Percentiles rank a stretch among this genome's conserved stretches.
These are phyloP conservation scores for Candida argentea DNA, from an alignment of 805 yeast species.

Conservation along the genomic window DNA sequence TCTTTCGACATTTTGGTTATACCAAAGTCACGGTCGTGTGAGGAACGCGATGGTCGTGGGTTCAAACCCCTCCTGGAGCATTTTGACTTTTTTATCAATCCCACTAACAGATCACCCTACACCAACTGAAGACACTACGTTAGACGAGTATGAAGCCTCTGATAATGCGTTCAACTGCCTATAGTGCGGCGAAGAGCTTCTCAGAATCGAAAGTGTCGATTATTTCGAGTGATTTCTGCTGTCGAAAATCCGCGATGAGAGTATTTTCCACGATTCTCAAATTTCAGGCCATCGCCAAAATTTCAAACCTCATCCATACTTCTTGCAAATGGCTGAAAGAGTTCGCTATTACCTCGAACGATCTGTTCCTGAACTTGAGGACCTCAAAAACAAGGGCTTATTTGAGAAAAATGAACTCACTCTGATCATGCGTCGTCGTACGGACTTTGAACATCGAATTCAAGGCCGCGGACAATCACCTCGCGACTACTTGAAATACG, in stretches of 20 bases:
- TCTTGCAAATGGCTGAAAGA: slow-evolving; percentile 26
- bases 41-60: slow-evolving; percentile 49
- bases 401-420: slow-evolving; percentile 78
- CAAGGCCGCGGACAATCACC: slow-evolving; percentile 74
- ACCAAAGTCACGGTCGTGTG: slow-evolving; percentile 44
- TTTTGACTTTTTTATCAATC: slow-evolving; percentile 22
- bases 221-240: too few relatives aligned
- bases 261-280: too few relatives aligned
- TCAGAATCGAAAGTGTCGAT: too few relatives aligned
- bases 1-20: slow-evolving; percentile 31
- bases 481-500: slow-evolving; percentile 67
- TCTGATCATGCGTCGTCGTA: slow-evolving; percentile 81
- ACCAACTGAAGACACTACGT: too few relatives aligned
- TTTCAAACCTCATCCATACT: background rate
- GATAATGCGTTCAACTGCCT: too few relatives aligned
- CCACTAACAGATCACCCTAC: too few relatives aligned
- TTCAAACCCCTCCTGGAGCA: slow-evolving; percentile 46
- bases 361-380: slow-evolving; percentile 88
- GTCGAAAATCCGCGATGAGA: too few relatives aligned
- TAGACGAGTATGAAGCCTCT: too few relatives aligned
- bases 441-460: slow-evolving; percentile 90
- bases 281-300: too few relatives aligned
- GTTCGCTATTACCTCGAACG: slow-evolving; percentile 48
- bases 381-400: slow-evolving; percentile 67
- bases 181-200: too few relatives aligned